Evolutionary conservation across 441 rosid genomes (phyloP).

Genomic region (Jatropha multifida): DNA sequence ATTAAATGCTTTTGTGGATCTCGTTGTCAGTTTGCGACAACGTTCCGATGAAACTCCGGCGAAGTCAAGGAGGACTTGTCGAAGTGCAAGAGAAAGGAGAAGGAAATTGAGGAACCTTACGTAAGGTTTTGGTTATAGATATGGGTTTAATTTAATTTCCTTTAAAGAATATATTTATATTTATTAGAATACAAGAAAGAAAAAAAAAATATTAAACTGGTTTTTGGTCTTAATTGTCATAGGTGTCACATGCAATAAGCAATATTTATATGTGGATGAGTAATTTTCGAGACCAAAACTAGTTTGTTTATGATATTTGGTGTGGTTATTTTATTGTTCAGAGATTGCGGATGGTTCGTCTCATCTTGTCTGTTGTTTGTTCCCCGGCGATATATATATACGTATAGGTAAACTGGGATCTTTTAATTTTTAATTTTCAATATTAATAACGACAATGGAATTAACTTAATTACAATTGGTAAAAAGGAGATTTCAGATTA

Average conservation of each 20-base stretch:
- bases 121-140: slow-evolving; percentile 19
- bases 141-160: background rate
- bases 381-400: slow-evolving; percentile 21
- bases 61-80: slow-evolving; percentile 33
- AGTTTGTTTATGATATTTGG: slow-evolving; percentile 8
- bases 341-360: slow-evolving; percentile 6
- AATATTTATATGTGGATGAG: slow-evolving; percentile 5
- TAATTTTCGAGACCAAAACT: background rate
- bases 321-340: slow-evolving; percentile 9
- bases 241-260: slow-evolving; percentile 26
- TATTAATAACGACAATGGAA: too few species aligned
- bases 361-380: slow-evolving; percentile 32
- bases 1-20: slow-evolving; percentile 72
- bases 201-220: background rate
- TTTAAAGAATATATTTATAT: background rate
- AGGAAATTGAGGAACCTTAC: slow-evolving; percentile 26
- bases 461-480: too few species aligned
- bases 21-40: slow-evolving; percentile 39
- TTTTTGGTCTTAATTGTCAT: slow-evolving; percentile 15
- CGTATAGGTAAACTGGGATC: background rate
- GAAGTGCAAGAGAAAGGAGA: slow-evolving; percentile 32
- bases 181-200: background rate
- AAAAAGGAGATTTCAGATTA: too few species aligned
- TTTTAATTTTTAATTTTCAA: too few species aligned
- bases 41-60: slow-evolving; percentile 23